Percentiles rank a stretch among this genome's conserved stretches.
phyloP scores from a whole-genome alignment of 305 asterid species.

The Fraxinus sp. region DNA sequence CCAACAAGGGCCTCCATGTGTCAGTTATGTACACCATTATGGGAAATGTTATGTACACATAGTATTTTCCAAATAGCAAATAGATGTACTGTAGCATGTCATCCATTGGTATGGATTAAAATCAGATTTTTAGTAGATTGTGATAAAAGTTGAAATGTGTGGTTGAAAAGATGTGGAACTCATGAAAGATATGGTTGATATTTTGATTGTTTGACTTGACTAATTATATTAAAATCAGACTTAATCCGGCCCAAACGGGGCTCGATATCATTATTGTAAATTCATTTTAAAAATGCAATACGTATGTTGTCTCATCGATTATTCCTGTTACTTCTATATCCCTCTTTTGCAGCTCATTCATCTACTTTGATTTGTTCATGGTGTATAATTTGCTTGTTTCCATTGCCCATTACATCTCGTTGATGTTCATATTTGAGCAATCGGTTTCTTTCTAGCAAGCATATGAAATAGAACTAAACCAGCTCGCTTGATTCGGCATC shows the following conservation, averaged over 20 bases:
- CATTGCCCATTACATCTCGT: background rate
- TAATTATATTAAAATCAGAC: too few species aligned
- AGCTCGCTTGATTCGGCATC: background rate
- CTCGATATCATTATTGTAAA: constrained; percentile 13
- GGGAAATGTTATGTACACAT: too few species aligned
- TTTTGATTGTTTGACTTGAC: too few species aligned
- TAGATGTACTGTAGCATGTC: constrained; percentile 29
- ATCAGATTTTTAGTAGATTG: too few species aligned
- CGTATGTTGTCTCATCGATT: background rate
- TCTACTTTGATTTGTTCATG: background rate
- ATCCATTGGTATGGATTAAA: background rate
- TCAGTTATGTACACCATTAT: too few species aligned
- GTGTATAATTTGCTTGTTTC: background rate
- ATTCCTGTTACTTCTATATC: background rate
- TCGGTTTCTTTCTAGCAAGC: background rate
- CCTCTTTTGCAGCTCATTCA: background rate
- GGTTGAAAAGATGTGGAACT: too few species aligned
- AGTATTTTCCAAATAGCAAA: constrained; percentile 20
- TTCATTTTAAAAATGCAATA: background rate
- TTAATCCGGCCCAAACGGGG: too few species aligned
- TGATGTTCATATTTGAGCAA: background rate
- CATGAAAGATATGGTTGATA: too few species aligned
- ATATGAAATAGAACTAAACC: too few species aligned
- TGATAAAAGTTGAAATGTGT: too few species aligned
- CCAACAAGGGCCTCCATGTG: too few species aligned